A percentile compares a stretch with the other conserved stretches of the same genome.
These are phyloP conservation scores for Globisporangium middletonii DNA, from an alignment of 352 stramenopile species.

Conservation along the genomic window DNA sequence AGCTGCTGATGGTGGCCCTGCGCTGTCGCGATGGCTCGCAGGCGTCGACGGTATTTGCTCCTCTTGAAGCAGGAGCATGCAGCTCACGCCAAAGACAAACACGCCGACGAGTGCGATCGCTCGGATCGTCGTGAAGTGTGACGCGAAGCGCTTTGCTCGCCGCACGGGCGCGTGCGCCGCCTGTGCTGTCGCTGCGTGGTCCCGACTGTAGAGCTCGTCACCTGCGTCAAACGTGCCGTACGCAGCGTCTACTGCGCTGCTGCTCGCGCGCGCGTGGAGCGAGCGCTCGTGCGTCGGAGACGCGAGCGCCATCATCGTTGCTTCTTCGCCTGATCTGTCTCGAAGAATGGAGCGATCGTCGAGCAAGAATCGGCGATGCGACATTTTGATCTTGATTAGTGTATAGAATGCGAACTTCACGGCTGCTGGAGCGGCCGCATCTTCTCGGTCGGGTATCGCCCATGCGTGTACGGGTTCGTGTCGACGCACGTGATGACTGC, in stretches of 20 bases:
- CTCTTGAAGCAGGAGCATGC: conserved; percentile 16
- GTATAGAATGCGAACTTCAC: neutral
- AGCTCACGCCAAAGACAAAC: conserved; percentile 24
- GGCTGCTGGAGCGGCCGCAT: neutral
- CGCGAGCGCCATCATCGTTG: neutral
- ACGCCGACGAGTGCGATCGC: conserved; percentile 19
- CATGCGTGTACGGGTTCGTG: neutral
- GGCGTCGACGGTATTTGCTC: neutral
- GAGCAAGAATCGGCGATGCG: no score
- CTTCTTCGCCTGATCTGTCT: neutral
- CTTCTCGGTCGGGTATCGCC: neutral
- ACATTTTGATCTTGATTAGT: no score
- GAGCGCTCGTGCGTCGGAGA: neutral
- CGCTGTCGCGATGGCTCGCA: neutral
- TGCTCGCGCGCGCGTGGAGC: neutral
- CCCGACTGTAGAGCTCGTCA: neutral
- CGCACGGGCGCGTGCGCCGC: neutral
- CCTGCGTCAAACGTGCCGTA: conserved; percentile 44
- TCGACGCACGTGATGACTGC: neutral
- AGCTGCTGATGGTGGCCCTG: neutral
- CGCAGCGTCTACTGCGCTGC: conserved; percentile 5
- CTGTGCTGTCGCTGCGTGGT: neutral
- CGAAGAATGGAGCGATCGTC: neutral
- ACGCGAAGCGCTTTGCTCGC: neutral
- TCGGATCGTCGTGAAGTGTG: conserved; percentile 11